These are phyloP conservation scores for Lactarius evosmus DNA, from an alignment of 768 basidiomycete species.

Conservation along the genomic window DNA sequence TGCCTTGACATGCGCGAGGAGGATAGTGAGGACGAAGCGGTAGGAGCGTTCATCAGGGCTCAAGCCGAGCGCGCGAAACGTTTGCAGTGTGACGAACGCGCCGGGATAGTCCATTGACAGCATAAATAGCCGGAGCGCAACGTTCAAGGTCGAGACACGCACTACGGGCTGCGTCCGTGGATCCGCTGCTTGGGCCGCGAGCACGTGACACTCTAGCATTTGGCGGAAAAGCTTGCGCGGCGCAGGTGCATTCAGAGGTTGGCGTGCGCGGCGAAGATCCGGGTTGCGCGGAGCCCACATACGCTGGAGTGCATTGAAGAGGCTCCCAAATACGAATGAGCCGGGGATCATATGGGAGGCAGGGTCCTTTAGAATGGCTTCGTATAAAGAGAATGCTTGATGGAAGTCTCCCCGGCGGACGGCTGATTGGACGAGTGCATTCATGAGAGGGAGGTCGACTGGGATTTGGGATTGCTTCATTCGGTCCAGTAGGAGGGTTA, in stretches of 20 bases:
- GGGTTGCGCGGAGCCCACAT: background rate
- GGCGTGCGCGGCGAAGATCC: background rate
- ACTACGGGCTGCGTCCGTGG: slow-evolving; percentile 7
- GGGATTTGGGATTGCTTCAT: slow-evolving; percentile 40
- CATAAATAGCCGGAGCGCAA: slow-evolving; percentile 24
- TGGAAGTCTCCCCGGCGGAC: slow-evolving; percentile 34
- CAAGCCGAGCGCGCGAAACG: slow-evolving; percentile 15
- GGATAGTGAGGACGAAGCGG: slow-evolving; percentile 22
- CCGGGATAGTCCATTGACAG: slow-evolving; percentile 17
- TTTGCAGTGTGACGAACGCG: slow-evolving; percentile 21
- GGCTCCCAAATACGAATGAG: slow-evolving; percentile 23
- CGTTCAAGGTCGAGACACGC: slow-evolving; percentile 22
- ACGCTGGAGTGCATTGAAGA: slow-evolving; percentile 25
- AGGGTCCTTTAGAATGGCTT: slow-evolving; percentile 37
- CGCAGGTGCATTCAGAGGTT: slow-evolving; percentile 5
- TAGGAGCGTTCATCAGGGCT: slow-evolving; percentile 21
- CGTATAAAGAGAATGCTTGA: slow-evolving; percentile 45
- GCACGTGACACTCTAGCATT: slow-evolving; percentile 25
- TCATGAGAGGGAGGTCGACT: slow-evolving; percentile 45
- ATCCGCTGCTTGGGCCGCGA: background rate
- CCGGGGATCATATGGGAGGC: slow-evolving; percentile 36
- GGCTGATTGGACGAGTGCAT: slow-evolving; percentile 46
- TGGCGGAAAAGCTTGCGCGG: slow-evolving; percentile 26
- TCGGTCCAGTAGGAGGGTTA: slow-evolving; percentile 39
- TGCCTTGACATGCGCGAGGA: slow-evolving; percentile 12